Percentiles rank a stretch among this genome's conserved stretches.
phyloP scores from a whole-genome alignment of 306 rosid species.

The Cyamopsis tetragonoloba region DNA sequence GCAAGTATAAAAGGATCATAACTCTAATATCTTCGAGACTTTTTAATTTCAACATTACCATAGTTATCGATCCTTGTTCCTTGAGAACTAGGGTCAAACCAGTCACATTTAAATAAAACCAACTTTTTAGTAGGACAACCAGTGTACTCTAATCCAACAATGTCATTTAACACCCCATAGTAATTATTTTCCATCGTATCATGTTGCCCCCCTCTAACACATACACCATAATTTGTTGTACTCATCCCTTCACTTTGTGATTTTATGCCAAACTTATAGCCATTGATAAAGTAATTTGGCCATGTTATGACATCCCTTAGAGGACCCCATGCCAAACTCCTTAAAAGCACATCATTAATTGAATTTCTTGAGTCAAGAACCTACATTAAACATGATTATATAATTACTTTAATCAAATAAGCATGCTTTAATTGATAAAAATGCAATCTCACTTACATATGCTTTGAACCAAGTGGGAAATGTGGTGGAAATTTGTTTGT shows the following conservation, averaged over 20 bases:
- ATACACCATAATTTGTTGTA: neutral
- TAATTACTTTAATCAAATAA: neutral
- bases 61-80: neutral
- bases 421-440: neutral
- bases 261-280: neutral
- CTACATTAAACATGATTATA: neutral
- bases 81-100: neutral
- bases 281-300: neutral
- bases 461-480: neutral
- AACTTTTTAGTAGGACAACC: neutral
- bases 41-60: neutral
- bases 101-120: conserved; percentile 1
- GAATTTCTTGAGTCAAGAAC: neutral
- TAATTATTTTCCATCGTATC: neutral
- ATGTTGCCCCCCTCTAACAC: neutral
- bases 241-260: neutral
- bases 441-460: neutral
- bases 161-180: neutral
- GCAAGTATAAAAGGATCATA: neutral
- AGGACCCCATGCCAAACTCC: neutral
- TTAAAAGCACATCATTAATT: neutral
- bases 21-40: neutral
- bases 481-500: neutral
- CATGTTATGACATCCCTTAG: neutral
- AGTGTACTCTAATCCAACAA: neutral